Evolutionary conservation across 1,284 basidiomycete species (phyloP).

Genomic region (Ustilago tritici): DNA sequence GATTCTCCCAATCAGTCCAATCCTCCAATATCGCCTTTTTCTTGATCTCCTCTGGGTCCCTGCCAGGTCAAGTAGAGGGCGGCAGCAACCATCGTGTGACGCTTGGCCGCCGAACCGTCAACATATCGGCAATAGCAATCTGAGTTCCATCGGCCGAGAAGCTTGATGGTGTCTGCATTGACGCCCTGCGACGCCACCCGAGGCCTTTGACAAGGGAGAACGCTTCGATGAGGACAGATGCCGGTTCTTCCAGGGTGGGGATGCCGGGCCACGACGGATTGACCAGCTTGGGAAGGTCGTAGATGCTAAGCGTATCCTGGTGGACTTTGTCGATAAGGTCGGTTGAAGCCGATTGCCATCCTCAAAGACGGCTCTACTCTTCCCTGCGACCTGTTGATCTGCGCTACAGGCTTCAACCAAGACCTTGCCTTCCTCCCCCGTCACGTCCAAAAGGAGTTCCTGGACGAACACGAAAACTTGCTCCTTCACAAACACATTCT

Average conservation of each 20-base stretch:
- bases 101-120: too few species aligned
- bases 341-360: conserved; percentile 16
- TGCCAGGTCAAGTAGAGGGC: too few species aligned
- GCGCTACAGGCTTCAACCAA: conserved; percentile 61
- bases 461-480: conserved; percentile 57
- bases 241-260: too few species aligned
- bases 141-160: conserved; percentile 29
- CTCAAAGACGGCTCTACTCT: conserved; percentile 39
- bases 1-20: conserved; percentile 50
- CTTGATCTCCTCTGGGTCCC: conserved; percentile 22
- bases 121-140: conserved; percentile 4
- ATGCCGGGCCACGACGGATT: too few species aligned
- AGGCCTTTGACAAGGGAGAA: not conserved
- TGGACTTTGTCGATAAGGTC: too few species aligned
- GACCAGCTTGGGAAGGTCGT: too few species aligned
- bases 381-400: conserved; percentile 50
- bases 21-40: conserved; percentile 41
- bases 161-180: conserved; percentile 4
- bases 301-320: too few species aligned
- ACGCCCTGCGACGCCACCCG: too few species aligned
- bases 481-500: conserved; percentile 57
- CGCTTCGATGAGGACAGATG: too few species aligned
- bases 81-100: too few species aligned
- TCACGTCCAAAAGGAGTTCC: conserved; percentile 45
- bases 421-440: conserved; percentile 52